Conservation (phyloP, 148 eudicot genomes). For the Cornus kousa region DNA sequence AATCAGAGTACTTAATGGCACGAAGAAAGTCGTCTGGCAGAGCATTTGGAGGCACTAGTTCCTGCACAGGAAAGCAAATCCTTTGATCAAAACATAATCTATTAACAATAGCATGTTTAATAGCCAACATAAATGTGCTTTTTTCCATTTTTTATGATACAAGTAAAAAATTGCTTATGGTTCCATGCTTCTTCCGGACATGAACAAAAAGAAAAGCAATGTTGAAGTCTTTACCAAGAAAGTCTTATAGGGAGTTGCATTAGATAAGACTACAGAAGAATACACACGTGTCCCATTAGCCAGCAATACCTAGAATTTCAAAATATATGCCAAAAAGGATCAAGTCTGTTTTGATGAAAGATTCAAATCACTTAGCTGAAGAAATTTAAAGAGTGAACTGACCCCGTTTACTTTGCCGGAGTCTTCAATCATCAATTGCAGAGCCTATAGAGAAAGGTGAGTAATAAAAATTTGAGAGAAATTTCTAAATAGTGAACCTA, state of each 20-base stretch:
- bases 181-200: background rate
- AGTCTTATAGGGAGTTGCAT: constrained; percentile 49
- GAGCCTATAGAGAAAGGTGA: constrained; percentile 25
- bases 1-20: constrained; percentile 39
- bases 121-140: background rate
- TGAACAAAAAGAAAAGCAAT: background rate
- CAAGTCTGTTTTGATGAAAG: background rate
- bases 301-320: constrained; percentile 31
- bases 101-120: no score
- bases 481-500: background rate
- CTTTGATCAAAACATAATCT: no score
- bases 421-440: constrained; percentile 37
- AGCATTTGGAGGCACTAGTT: constrained; percentile 31
- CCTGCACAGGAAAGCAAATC: constrained; percentile 21
- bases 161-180: background rate
- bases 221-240: constrained; percentile 33
- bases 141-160: background rate
- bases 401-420: constrained; percentile 49
- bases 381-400: constrained; percentile 6
- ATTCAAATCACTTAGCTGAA: background rate
- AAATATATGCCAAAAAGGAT: background rate
- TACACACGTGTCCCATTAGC: constrained; percentile 43
- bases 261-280: constrained; percentile 46
- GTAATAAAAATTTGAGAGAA: background rate
- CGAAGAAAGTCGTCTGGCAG: constrained; percentile 38